Evolutionary conservation across 495 filamentous ascomycete species (phyloP), one percentile per base, ranked within the genome.

Genomic region (Podospora australis): DNA sequence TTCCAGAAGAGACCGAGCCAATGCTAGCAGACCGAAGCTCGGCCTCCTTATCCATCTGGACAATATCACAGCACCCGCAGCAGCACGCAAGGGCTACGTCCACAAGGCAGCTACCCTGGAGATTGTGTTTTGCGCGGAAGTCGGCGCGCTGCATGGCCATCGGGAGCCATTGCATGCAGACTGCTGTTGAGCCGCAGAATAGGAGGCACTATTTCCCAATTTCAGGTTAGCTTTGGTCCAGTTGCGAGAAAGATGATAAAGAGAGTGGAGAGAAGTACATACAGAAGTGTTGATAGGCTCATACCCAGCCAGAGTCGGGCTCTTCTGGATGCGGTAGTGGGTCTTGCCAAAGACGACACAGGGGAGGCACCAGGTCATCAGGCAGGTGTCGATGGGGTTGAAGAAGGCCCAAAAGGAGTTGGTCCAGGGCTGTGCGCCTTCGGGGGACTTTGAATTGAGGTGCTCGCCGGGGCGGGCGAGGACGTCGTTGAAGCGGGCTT

Each of bases 341-440:
- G 69, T 73, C 56, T 62, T 70, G 40, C 73, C 71, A 46, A 71
- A 73, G 7, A 68, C 68, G 22, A 74, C 64, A 49, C 73, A 77
- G 20, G 73, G 73, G 20, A 63, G 44, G 55, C 65, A 73, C 28
- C 56, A 71, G 0, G 61, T 56, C 52, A 71, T 50, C 30, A 64
- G 43, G 58, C 67, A 68, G n/a, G 53, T 44, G 44, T 66, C 65
- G 55, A 66, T 59, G 20, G 62, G 68, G 42, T 29, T 50, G 63
- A 64, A 68, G 64, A 67, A 72, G 36, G 49, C 58, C 41, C 65
- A 70, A 41, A 71, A 59, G 14, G 29, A 17, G 21, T 24, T 50
- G 45, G 29, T 39, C 67, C 68, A 71, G 10, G 53, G 35, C 47
- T 51, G 46, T n/a, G 63, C 38, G 26, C 32, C 49, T 28, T 44